phyloP scores from a whole-genome alignment of 306 rosid genomes.

The Cotoneaster glaucophyllus region DNA sequence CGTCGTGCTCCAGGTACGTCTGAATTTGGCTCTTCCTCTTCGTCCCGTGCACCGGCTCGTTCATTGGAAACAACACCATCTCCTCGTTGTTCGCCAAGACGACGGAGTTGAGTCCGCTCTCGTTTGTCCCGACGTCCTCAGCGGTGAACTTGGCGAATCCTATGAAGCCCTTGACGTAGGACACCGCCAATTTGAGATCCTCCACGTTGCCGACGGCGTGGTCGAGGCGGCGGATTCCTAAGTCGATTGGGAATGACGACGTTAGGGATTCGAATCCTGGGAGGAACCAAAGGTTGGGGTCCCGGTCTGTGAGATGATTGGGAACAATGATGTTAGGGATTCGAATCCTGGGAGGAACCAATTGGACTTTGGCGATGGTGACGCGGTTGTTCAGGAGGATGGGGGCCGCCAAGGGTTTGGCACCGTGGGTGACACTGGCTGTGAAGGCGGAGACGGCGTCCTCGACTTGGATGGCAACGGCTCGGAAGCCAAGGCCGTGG shows the following conservation, averaged over 20 bases:
- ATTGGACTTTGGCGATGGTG: conserved; percentile 49
- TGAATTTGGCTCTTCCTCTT: conserved; percentile 88
- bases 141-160: conserved; percentile 94
- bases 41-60: conserved; percentile 86
- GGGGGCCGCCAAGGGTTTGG: conserved; percentile 38
- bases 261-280: too few relatives aligned
- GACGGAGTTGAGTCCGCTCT: conserved; percentile 77
- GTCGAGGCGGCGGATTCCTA: conserved; percentile 65
- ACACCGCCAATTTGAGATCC: conserved; percentile 37
- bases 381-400: conserved; percentile 35
- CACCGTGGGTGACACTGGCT: conserved; percentile 60
- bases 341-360: neutral
- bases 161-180: conserved; percentile 50
- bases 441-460: conserved; percentile 57
- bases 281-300: too few relatives aligned
- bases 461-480: conserved; percentile 63
- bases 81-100: conserved; percentile 79
- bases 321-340: too few relatives aligned
- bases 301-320: too few relatives aligned
- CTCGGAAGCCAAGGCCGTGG: conserved; percentile 34
- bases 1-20: conserved; percentile 89
- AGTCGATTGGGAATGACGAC: neutral
- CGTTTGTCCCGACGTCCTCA: conserved; percentile 86
- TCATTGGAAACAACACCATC: conserved; percentile 69
- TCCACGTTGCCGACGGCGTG: conserved; percentile 91